Percentiles rank a stretch among this genome's conserved stretches.
Evolutionary conservation across 1,139 yeast genomes (phyloP).

Genomic region (Taiozyma onychis): DNA sequence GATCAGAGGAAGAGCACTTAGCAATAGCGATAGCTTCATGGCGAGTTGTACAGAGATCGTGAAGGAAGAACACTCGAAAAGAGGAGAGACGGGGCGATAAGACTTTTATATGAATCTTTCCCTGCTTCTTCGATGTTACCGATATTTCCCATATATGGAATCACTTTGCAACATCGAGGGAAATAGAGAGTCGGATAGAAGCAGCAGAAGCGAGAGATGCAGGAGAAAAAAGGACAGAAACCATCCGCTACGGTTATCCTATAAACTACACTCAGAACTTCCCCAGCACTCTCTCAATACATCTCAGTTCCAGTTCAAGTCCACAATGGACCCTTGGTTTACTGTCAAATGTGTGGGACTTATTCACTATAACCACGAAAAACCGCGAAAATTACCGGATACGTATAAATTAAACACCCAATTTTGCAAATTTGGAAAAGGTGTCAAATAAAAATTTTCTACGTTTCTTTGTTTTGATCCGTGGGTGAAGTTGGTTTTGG

Average conservation of each 20-base stretch:
- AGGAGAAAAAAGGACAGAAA: background rate
- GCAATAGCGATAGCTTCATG: background rate
- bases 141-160: background rate
- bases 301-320: background rate
- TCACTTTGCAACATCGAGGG: background rate
- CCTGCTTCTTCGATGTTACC: background rate
- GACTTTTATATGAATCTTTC: background rate
- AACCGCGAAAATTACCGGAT: background rate
- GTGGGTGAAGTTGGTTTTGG: background rate
- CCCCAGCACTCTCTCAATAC: background rate
- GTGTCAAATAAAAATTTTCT: background rate
- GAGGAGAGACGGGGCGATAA: background rate
- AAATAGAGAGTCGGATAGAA: background rate
- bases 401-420: background rate
- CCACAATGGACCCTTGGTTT: background rate
- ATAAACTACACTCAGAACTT: background rate
- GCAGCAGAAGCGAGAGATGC: background rate
- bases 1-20: slow-evolving; percentile 12
- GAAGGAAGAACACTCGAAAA: background rate
- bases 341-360: no score
- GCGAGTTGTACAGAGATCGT: background rate
- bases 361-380: background rate
- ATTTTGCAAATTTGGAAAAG: background rate
- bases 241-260: background rate
- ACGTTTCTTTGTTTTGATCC: background rate